A percentile compares a stretch with the other conserved stretches of the same genome.
Conservation (phyloP, 441 rosid genomes). For the Macaranga tanarius region DNA sequence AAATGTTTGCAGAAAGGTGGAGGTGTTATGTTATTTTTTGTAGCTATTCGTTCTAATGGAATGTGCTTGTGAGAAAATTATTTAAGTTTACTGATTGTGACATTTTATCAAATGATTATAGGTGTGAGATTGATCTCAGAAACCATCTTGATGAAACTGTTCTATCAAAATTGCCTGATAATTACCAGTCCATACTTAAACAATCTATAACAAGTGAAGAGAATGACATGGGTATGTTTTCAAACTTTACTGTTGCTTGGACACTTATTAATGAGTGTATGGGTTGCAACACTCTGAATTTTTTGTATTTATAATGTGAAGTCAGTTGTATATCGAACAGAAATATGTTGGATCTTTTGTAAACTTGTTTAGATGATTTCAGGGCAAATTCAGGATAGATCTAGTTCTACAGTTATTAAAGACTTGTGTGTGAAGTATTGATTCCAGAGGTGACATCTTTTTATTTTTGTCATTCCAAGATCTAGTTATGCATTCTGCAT, state of each 20-base stretch:
- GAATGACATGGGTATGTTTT: conserved; percentile 72
- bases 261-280: no score
- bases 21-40: background rate
- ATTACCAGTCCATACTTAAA: conserved; percentile 61
- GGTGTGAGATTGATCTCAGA: conserved; percentile 64
- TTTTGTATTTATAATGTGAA: background rate
- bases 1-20: conserved; percentile 62
- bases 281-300: background rate
- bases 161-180: conserved; percentile 69
- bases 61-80: background rate
- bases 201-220: conserved; percentile 74
- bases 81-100: background rate
- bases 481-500: background rate
- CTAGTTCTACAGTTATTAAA: background rate
- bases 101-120: conserved; percentile 21
- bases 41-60: background rate
- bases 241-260: background rate
- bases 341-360: background rate
- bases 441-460: background rate
- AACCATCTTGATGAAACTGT: conserved; percentile 74
- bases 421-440: background rate
- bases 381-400: background rate
- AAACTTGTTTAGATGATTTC: background rate
- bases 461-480: background rate
- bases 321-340: background rate